These are phyloP conservation scores for Microdochium nivale DNA, from an alignment of 2,329 filamentous ascomycete species.

Conservation along the genomic window DNA sequence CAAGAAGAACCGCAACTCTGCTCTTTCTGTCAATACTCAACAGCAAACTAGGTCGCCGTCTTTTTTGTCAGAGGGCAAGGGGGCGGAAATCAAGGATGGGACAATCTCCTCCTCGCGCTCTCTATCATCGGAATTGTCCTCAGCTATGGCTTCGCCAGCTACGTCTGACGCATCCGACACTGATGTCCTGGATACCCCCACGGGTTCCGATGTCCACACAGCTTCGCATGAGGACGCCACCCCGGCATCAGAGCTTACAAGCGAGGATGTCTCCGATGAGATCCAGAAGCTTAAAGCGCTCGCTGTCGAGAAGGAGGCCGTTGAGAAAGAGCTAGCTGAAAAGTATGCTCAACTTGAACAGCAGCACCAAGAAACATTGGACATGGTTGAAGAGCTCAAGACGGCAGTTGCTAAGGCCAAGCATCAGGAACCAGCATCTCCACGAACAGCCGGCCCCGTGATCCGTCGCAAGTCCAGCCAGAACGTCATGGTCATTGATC, in stretches of 20 bases:
- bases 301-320: constrained; percentile 67
- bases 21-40: constrained; percentile 44
- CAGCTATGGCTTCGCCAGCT: constrained; percentile 66
- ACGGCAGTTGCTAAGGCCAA: constrained; percentile 75
- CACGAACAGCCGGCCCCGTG: constrained; percentile 60
- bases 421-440: constrained; percentile 48
- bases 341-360: constrained; percentile 79
- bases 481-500: constrained; percentile 77
- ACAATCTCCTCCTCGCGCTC: constrained; percentile 74
- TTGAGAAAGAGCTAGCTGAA: constrained; percentile 62
- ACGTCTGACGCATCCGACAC: constrained; percentile 55
- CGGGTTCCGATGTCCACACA: constrained; percentile 29
- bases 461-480: constrained; percentile 92
- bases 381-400: constrained; percentile 86
- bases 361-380: constrained; percentile 72
- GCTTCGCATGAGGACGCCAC: background rate
- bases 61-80: constrained; percentile 74
- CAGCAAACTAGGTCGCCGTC: constrained; percentile 56
- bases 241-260: constrained; percentile 19
- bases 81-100: constrained; percentile 60
- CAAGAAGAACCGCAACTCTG: constrained; percentile 42
- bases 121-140: constrained; percentile 89
- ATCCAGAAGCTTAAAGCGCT: constrained; percentile 62
- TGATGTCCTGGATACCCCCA: constrained; percentile 34
- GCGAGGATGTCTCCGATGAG: constrained; percentile 45